A percentile compares a stretch with the other conserved stretches of the same genome.
Conservation (phyloP, 306 rosid genomes). For the Purshia tridentata region DNA sequence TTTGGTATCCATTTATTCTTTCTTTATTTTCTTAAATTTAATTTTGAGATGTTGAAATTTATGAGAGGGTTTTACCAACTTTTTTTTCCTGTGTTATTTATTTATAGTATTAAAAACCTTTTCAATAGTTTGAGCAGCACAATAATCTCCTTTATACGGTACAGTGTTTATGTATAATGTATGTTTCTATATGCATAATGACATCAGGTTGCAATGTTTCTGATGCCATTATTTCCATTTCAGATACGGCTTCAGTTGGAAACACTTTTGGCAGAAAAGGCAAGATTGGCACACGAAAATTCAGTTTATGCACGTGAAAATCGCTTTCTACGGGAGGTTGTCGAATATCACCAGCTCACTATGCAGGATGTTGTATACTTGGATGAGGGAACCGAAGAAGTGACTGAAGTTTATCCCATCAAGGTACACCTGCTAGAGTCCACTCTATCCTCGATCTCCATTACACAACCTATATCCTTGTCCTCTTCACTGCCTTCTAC, state of each 20-base stretch:
- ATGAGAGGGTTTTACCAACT: constrained; percentile 19
- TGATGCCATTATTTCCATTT: constrained; percentile 28
- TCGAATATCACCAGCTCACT: constrained; percentile 94
- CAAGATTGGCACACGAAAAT: constrained; percentile 91
- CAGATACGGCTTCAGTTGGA: constrained; percentile 96
- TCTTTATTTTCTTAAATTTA: not conserved
- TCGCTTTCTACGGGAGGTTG: constrained; percentile 90
- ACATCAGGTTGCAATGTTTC: not conserved
- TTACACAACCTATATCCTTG: not conserved
- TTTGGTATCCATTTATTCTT: constrained; percentile 50
- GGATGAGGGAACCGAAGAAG: constrained; percentile 87
- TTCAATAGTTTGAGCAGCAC: not conserved
- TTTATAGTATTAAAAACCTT: not conserved
- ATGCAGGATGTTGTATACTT: constrained; percentile 97
- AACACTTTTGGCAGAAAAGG: constrained; percentile 89
- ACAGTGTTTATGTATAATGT: not conserved
- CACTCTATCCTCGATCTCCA: constrained; percentile 25
- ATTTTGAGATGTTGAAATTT: constrained; percentile 13
- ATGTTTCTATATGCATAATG: not conserved
- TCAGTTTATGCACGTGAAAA: constrained; percentile 90
- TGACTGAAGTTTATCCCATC: constrained; percentile 84
- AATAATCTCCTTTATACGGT: not conserved
- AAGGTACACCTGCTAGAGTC: constrained; percentile 43
- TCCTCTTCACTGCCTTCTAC: not conserved
- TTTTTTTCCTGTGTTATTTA: not conserved